phyloP scores from a whole-genome alignment of 2,329 filamentous ascomycete genomes.

The Fusarium sp. region DNA sequence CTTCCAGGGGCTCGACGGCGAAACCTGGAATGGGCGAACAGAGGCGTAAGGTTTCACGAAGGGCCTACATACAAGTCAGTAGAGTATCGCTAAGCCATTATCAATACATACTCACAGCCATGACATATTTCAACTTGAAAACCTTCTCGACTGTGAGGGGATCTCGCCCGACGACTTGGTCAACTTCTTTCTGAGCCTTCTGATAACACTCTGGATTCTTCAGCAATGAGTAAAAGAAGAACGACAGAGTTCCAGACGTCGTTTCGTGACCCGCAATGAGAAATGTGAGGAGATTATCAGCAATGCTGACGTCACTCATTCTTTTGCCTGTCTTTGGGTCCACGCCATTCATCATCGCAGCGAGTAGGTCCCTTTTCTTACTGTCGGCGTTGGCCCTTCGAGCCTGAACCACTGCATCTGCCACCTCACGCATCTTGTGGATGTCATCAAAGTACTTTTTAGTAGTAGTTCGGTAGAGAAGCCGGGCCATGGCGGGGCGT shows the following conservation, averaged over 20 bases:
- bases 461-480: conserved; percentile 63
- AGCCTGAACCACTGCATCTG: no score
- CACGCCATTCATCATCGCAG: no score
- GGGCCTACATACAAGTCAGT: no score
- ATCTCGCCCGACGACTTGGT: conserved; percentile 71
- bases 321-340: conserved; percentile 77
- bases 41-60: conserved; percentile 72
- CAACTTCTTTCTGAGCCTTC: conserved; percentile 77
- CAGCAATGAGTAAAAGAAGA: conserved; percentile 74
- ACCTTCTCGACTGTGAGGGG: conserved; percentile 73
- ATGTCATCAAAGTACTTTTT: conserved; percentile 69
- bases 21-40: no score
- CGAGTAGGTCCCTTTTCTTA: no score
- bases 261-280: conserved; percentile 81
- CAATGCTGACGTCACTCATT: conserved; percentile 73
- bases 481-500: conserved; percentile 62
- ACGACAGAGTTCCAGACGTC: conserved; percentile 76
- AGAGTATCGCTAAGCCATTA: no score
- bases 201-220: conserved; percentile 72
- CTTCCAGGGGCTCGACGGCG: no score
- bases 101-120: conserved; percentile 58
- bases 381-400: no score
- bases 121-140: conserved; percentile 74
- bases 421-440: conserved; percentile 67
- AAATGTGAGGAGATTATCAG: conserved; percentile 80